Percentiles rank a stretch among this genome's conserved stretches.
Conservation (phyloP, 306 rosid species). For the Mimosa pudica region DNA sequence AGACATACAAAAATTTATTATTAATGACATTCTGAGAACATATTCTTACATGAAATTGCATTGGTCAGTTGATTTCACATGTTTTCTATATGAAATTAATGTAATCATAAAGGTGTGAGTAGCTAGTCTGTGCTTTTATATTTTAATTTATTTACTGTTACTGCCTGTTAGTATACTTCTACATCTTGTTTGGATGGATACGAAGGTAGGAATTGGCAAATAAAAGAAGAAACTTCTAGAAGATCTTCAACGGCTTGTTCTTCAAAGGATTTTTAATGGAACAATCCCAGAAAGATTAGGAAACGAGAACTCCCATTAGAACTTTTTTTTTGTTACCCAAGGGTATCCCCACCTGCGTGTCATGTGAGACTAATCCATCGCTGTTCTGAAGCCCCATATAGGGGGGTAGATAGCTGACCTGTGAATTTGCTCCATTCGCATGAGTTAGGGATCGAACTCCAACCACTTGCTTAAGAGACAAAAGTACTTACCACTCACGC, state of each 20-base stretch:
- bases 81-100: not conserved
- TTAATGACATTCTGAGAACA: not conserved
- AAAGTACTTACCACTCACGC: too few species aligned
- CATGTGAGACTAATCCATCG: too few species aligned
- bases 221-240: not conserved
- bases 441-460: too few species aligned
- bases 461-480: too few species aligned
- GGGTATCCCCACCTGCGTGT: too few species aligned
- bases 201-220: not conserved
- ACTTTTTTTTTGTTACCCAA: too few species aligned
- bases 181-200: conserved; percentile 4
- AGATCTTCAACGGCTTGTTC: not conserved
- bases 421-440: too few species aligned
- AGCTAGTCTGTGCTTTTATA: not conserved
- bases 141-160: not conserved
- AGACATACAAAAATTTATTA: not conserved
- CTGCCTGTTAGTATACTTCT: not conserved
- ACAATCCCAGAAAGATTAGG: not conserved
- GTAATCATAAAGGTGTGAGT: not conserved
- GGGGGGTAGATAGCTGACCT: too few species aligned
- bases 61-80: not conserved
- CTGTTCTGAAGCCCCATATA: too few species aligned
- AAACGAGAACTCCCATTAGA: not conserved
- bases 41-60: not conserved
- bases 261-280: not conserved